Percentiles rank a stretch among this genome's conserved stretches.
phyloP scores from a whole-genome alignment of 345 rosid genomes.

The Chamaenerion angustifolium region DNA sequence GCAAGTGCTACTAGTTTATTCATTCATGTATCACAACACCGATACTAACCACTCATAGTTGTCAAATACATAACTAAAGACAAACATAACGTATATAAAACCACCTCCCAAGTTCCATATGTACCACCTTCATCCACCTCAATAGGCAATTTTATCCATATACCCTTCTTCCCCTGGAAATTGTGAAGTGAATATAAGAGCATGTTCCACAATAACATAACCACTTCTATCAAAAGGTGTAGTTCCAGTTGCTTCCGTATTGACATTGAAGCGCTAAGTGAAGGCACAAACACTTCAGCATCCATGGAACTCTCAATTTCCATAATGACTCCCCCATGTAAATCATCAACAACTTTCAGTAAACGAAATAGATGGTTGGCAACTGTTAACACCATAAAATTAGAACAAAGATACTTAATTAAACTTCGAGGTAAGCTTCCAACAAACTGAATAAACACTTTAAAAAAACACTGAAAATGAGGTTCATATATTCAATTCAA shows the following conservation, averaged over 20 bases:
- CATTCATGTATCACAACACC: no score
- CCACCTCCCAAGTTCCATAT: no score
- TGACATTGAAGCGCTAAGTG: constrained; percentile 39
- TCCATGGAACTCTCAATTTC: constrained; percentile 31
- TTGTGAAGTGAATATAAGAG: neutral
- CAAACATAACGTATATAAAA: no score
- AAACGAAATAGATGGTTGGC: no score
- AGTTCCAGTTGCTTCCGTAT: constrained; percentile 42
- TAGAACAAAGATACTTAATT: neutral
- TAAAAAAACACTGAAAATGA: neutral
- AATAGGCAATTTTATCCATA: constrained; percentile 66
- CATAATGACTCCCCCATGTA: constrained; percentile 37
- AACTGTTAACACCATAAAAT: no score
- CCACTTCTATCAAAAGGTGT: no score
- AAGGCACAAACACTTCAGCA: constrained; percentile 18
- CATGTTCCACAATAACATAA: neutral
- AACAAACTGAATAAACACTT: neutral
- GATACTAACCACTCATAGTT: no score
- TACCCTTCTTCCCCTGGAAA: constrained; percentile 50
- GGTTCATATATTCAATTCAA: no score
- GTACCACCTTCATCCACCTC: no score
- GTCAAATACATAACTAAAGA: no score
- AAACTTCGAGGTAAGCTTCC: neutral
- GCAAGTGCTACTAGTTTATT: no score
- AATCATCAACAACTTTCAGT: constrained; percentile 28